A percentile compares a stretch with the other conserved stretches of the same genome.
These are phyloP conservation scores for Aspergillus arachidicola DNA, from an alignment of 2,329 filamentous ascomycete genomes.

Conservation along the genomic window DNA sequence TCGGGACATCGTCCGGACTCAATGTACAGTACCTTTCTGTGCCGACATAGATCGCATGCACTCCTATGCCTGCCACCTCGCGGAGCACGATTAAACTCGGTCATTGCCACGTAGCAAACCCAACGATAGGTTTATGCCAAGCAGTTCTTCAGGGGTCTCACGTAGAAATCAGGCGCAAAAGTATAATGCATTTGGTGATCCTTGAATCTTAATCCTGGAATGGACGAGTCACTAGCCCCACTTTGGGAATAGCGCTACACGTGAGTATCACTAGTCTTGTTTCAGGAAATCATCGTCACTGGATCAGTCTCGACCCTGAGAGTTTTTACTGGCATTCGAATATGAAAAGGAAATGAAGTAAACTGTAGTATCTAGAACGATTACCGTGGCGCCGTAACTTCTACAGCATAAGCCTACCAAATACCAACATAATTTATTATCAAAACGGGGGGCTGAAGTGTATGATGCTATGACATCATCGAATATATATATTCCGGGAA, in stretches of 20 bases:
- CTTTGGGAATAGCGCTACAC: neutral
- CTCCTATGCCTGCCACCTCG: conserved; percentile 15
- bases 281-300: neutral
- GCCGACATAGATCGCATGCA: conserved; percentile 28
- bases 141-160: neutral
- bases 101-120: neutral
- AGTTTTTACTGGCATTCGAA: too few species aligned
- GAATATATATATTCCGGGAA: too few species aligned
- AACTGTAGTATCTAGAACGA: too few species aligned
- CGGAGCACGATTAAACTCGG: neutral
- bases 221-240: neutral
- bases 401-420: too few species aligned
- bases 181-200: neutral
- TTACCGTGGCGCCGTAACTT: too few species aligned
- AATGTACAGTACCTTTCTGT: conserved; percentile 22
- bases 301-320: neutral
- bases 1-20: neutral
- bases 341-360: too few species aligned
- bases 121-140: neutral
- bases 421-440: too few species aligned
- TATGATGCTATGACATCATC: too few species aligned
- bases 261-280: neutral
- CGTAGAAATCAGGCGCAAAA: neutral
- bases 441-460: too few species aligned
- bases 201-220: neutral